These are phyloP conservation scores for Achlya hypogyna DNA, from an alignment of 352 stramenopile genomes.

Conservation along the genomic window DNA sequence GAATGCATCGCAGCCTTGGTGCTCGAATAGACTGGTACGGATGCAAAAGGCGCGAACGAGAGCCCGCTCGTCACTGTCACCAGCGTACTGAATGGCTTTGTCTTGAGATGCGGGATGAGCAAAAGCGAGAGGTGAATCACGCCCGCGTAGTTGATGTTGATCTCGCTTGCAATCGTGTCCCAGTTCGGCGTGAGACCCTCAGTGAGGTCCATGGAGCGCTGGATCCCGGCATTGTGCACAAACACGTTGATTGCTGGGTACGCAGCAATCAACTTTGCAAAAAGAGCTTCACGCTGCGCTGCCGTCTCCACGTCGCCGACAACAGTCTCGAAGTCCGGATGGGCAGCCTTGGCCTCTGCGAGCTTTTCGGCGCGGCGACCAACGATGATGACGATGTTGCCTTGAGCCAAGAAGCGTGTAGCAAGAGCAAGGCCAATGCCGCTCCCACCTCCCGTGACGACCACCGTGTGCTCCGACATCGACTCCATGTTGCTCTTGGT, in stretches of 20 bases:
- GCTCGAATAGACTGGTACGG: slow-evolving; percentile 11
- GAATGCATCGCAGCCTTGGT: slow-evolving; percentile 21
- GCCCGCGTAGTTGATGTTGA: slow-evolving; percentile 20
- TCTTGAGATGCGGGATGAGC: slow-evolving; percentile 5
- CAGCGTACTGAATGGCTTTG: slow-evolving; percentile 12
- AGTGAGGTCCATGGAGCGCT: slow-evolving; percentile 9
- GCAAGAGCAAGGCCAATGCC: slow-evolving; percentile 22
- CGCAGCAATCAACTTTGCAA: background rate
- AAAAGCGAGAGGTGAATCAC: slow-evolving; percentile 16
- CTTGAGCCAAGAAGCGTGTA: slow-evolving; percentile 6
- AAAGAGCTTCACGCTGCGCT: slow-evolving; percentile 11
- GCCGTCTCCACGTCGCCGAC: slow-evolving; percentile 13
- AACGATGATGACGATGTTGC: slow-evolving; percentile 20
- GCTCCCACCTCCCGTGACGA: slow-evolving; percentile 9
- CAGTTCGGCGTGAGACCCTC: slow-evolving; percentile 1
- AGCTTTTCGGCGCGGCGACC: slow-evolving; percentile 14
- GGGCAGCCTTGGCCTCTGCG: slow-evolving; percentile 16
- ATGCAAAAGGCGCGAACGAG: background rate
- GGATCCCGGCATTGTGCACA: slow-evolving; percentile 21
- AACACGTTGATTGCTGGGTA: slow-evolving; percentile 17
- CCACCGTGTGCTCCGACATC: slow-evolving; percentile 12
- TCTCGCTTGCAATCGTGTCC: slow-evolving; percentile 10
- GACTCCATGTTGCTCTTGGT: slow-evolving; percentile 1
- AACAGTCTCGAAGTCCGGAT: slow-evolving; percentile 13
- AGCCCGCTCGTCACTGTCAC: slow-evolving; percentile 12